Evolutionary conservation across 1,284 basidiomycete genomes (phyloP), one percentile per base, ranked within the genome.

Genomic region (Leccinum huronense): DNA sequence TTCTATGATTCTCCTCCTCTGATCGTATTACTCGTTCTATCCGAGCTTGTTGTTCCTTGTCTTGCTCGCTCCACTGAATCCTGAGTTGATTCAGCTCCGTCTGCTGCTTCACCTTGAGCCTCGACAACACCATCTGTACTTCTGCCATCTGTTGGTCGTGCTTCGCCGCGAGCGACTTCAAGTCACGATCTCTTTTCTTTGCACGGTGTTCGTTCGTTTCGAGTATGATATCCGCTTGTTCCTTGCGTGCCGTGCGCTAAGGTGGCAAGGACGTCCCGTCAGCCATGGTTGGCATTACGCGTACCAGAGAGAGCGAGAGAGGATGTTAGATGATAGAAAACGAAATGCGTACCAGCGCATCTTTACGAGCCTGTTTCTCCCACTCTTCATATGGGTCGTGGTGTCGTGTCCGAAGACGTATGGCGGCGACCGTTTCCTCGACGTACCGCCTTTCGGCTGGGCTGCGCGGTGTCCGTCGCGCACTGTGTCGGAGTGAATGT

Each of bases 301-400:
- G n/a, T n/a, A n/a, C n/a, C n/a, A n/a, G n/a, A n/a, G n/a, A n/a
- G n/a, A n/a, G 30, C 30, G n/a, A 2, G 3, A 42, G 5, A 31
- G 30, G 23, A n/a, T n/a, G n/a, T n/a, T n/a, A n/a, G n/a, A n/a
- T n/a, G n/a, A n/a, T n/a, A n/a, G n/a, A n/a, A n/a, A n/a, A n/a
- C n/a, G n/a, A 31, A 57, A 61, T 6, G 82, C 88, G 67, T 71
- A 92, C 90, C 69, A 88, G 85, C 14, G 90, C 87, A 66, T 92
- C 89, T 68, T 82, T 84, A 40, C 84, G 81, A 33, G 86, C 84
- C 68, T 86, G 79, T 65, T 81, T 83, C 76, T 90, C 86, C 90
- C 89, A 92, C 69, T 91, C 89, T 76, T 91, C 89, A 66, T 90
- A 91, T 19, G 87, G 86, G 69, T 92, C 90, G 63, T 85, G 79